Evolutionary conservation across 179 eudicot species (phyloP).

Genomic region (Silene coronaria): DNA sequence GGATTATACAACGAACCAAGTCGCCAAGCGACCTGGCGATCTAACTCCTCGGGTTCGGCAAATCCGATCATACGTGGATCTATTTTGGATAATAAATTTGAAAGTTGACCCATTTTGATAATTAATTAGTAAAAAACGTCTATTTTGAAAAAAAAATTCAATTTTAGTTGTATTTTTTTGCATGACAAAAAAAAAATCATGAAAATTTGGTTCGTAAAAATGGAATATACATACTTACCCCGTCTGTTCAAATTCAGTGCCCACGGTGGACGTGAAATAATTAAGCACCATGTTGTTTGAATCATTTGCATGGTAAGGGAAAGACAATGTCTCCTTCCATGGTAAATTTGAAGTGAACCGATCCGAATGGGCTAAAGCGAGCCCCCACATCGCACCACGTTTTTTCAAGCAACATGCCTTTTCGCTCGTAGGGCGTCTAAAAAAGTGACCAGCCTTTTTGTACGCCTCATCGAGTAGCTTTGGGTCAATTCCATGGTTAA

Average conservation of each 20-base stretch:
- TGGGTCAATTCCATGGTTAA: constrained; percentile 42
- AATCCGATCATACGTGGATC: too few species aligned
- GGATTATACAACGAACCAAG: too few species aligned
- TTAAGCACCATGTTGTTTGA: constrained; percentile 21
- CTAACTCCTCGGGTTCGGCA: too few species aligned
- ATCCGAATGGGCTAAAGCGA: constrained; percentile 36
- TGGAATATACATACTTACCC: constrained; percentile 33
- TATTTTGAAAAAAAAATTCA: too few species aligned
- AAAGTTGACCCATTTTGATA: too few species aligned
- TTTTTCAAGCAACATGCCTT: constrained; percentile 29
- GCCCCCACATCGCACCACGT: constrained; percentile 37
- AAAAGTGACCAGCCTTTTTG: constrained; percentile 25
- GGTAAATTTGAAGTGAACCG: constrained; percentile 39
- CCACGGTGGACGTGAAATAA: constrained; percentile 35
- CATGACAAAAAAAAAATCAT: too few species aligned
- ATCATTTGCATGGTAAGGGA: constrained; percentile 29
- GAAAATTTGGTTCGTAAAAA: too few species aligned
- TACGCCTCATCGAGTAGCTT: constrained; percentile 21
- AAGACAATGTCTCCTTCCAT: constrained; percentile 60
- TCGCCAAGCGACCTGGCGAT: too few species aligned
- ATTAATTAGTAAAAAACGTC: too few species aligned
- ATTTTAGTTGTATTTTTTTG: too few species aligned
- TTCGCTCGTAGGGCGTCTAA: constrained; percentile 27
- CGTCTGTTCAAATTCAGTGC: constrained; percentile 28
- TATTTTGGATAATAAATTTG: too few species aligned